Evolutionary conservation across 352 stramenopile species (phyloP).

Genomic region (Phytophthora rubi): DNA sequence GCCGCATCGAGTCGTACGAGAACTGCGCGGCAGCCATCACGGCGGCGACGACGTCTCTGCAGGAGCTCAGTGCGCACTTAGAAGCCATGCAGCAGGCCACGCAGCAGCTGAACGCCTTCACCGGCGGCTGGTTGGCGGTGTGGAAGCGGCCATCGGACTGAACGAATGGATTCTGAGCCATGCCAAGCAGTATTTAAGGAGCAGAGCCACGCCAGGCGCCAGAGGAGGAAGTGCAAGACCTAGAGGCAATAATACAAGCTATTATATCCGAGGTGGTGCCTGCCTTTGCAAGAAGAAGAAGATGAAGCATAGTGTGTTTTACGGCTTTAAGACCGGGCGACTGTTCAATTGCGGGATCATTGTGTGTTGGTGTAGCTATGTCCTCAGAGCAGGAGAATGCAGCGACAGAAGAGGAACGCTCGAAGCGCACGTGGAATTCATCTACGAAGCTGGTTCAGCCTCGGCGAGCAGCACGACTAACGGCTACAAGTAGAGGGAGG

Average conservation of each 20-base stretch:
- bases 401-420: constrained; percentile 2
- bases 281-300: constrained; percentile 4
- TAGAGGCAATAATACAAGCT: constrained; percentile 11
- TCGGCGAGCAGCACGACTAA: neutral
- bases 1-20: constrained; percentile 70
- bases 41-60: constrained; percentile 59
- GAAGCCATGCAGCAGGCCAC: constrained; percentile 68
- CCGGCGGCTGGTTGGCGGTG: constrained; percentile 70
- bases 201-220: neutral
- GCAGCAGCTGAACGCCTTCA: constrained; percentile 80
- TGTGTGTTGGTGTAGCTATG: constrained; percentile 1
- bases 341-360: constrained; percentile 19
- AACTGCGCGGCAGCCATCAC: constrained; percentile 60
- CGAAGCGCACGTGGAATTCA: constrained; percentile 52
- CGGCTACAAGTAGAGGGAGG: neutral
- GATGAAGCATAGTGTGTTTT: neutral
- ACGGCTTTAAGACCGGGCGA: constrained; percentile 12
- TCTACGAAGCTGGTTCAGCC: constrained; percentile 45
- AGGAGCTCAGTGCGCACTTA: constrained; percentile 70
- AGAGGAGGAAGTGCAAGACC: neutral
- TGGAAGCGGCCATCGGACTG: constrained; percentile 60
- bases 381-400: constrained; percentile 14
- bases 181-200: constrained; percentile 34
- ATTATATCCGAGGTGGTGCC: neutral
- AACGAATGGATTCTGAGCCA: neutral